These are phyloP conservation scores for Talaromyces albobiverticillius DNA, from an alignment of 2,329 filamentous ascomycete genomes.

Conservation along the genomic window DNA sequence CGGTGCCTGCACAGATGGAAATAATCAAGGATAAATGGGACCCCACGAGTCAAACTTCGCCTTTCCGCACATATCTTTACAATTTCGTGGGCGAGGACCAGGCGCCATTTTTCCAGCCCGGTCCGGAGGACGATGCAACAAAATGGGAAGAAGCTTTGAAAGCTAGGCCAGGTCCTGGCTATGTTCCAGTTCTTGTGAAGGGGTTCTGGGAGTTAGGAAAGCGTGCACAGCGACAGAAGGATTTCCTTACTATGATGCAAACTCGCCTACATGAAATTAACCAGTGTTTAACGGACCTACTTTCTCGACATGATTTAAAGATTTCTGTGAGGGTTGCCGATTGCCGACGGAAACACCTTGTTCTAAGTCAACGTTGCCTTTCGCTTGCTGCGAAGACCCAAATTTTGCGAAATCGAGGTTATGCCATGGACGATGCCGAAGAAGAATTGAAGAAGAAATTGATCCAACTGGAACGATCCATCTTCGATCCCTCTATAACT, in stretches of 20 bases:
- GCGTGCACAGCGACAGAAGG: constrained; percentile 56
- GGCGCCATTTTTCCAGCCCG: constrained; percentile 61
- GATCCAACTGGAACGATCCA: constrained; percentile 54
- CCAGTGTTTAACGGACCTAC: constrained; percentile 56
- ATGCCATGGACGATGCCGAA: constrained; percentile 63
- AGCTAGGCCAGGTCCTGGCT: constrained; percentile 55
- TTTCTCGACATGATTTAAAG: constrained; percentile 59
- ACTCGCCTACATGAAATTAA: constrained; percentile 64
- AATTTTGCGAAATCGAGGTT: constrained; percentile 61
- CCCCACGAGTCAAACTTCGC: constrained; percentile 48
- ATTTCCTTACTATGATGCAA: constrained; percentile 57
- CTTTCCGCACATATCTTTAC: constrained; percentile 62
- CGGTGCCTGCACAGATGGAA: constrained; percentile 58
- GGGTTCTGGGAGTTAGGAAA: constrained; percentile 60
- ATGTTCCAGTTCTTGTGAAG: constrained; percentile 59
- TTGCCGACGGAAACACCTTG: constrained; percentile 58
- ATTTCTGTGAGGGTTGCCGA: constrained; percentile 59
- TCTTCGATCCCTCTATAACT: constrained; percentile 59
- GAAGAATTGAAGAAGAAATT: constrained; percentile 63
- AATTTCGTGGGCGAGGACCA: constrained; percentile 59
- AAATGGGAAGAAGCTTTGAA: constrained; percentile 65
- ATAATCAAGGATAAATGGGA: constrained; percentile 64
- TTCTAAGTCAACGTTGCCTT: constrained; percentile 59
- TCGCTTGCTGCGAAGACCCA: constrained; percentile 63
- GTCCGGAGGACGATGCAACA: constrained; percentile 55